Evolutionary conservation across 257 asterid genomes (phyloP).

Genomic region (Mentha longifolia): DNA sequence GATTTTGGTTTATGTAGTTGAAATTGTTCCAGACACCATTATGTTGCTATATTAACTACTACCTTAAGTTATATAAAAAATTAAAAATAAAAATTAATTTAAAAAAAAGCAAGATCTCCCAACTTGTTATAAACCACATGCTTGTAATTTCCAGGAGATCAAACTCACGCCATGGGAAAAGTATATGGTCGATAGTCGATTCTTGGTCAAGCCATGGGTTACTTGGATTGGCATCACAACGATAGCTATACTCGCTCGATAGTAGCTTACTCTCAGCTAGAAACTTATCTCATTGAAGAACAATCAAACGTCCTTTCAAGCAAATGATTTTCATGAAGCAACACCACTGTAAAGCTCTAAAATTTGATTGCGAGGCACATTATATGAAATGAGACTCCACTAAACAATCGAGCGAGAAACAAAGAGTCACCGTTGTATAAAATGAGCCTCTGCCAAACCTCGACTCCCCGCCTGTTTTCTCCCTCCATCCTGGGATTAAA

Average conservation of each 20-base stretch:
- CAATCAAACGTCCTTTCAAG: background rate
- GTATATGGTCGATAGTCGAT: background rate
- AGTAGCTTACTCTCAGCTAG: no score
- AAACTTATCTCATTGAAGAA: background rate
- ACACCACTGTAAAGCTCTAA: background rate
- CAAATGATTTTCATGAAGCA: constrained; percentile 9
- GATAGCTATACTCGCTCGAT: no score
- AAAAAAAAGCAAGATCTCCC: no score
- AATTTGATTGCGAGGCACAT: background rate
- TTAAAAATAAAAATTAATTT: no score
- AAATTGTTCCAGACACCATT: no score
- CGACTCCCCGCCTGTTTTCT: constrained; percentile 41
- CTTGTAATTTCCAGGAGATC: background rate
- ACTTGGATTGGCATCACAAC: no score
- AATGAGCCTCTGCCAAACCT: constrained; percentile 48
- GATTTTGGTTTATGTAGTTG: no score
- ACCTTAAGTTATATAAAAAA: no score
- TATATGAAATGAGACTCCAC: no score
- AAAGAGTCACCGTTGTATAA: constrained; percentile 44
- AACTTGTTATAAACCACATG: background rate
- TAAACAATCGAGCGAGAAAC: constrained; percentile 1
- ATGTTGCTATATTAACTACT: no score
- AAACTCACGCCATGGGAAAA: background rate
- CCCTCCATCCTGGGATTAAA: constrained; percentile 47
- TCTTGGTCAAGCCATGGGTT: background rate